These are phyloP conservation scores for Boeremia exigua DNA, from an alignment of 2,329 filamentous ascomycete genomes.

Conservation along the genomic window DNA sequence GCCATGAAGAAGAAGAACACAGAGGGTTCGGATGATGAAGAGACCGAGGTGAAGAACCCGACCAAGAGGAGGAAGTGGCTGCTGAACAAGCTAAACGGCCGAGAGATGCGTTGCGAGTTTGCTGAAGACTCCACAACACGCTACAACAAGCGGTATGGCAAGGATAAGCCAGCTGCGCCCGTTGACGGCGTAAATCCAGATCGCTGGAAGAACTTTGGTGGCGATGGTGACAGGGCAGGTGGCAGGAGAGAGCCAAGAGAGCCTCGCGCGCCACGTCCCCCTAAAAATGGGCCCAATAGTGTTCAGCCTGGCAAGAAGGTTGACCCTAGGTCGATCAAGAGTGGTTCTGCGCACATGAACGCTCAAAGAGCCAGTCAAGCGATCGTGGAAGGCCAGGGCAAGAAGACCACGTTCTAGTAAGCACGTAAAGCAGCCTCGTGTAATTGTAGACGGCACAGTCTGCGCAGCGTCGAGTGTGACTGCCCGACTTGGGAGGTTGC, in stretches of 20 bases:
- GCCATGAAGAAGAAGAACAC: slow-evolving; percentile 54
- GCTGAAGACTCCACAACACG: slow-evolving; percentile 88
- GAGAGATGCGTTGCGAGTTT: slow-evolving; percentile 85
- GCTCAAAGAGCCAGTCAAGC: slow-evolving; percentile 74
- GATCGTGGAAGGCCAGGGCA: slow-evolving; percentile 78
- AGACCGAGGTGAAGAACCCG: slow-evolving; percentile 51
- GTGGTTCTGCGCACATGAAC: slow-evolving; percentile 53
- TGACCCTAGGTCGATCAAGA: slow-evolving; percentile 54
- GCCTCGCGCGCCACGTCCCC: slow-evolving; percentile 28
- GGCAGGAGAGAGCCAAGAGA: slow-evolving; percentile 34
- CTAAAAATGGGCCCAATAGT: slow-evolving; percentile 10
- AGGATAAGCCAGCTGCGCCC: slow-evolving; percentile 58
- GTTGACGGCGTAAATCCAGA: slow-evolving; percentile 45
- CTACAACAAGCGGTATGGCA: slow-evolving; percentile 94
- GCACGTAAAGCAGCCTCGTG: not conserved
- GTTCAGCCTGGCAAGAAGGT: slow-evolving; percentile 40
- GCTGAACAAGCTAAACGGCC: slow-evolving; percentile 82
- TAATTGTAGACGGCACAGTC: not conserved
- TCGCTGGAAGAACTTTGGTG: slow-evolving; percentile 36
- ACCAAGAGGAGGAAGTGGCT: slow-evolving; percentile 70
- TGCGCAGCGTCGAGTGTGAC: not conserved
- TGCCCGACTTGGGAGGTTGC: not conserved
- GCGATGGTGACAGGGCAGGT: slow-evolving; percentile 37
- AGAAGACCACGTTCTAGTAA: slow-evolving; percentile 79
- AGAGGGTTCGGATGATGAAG: slow-evolving; percentile 63